A percentile compares a stretch with the other conserved stretches of the same genome.
Evolutionary conservation across 2,329 filamentous ascomycete genomes (phyloP).

Genomic region (Keithomyces neogunnii): DNA sequence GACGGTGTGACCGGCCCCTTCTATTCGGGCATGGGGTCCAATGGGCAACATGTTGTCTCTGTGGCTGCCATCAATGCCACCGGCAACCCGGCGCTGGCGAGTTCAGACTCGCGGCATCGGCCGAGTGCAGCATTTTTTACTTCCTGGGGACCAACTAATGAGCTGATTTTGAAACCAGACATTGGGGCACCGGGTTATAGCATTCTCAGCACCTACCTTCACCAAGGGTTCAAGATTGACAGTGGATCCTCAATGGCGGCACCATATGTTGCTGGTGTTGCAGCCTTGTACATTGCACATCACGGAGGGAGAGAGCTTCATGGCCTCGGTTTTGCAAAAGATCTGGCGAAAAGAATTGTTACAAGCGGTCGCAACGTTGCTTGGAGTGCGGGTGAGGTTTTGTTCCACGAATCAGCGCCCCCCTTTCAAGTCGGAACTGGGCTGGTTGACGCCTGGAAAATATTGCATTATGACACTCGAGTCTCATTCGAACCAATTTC

Average conservation of each 20-base stretch:
- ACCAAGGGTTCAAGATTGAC: conserved; percentile 33
- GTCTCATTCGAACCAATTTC: conserved; percentile 33
- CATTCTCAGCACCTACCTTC: conserved; percentile 40
- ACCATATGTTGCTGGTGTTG: conserved; percentile 44
- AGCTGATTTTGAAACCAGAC: conserved; percentile 42
- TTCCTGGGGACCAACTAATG: conserved; percentile 43
- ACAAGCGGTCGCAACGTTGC: conserved; percentile 24
- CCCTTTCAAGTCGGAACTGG: conserved; percentile 37
- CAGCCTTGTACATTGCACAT: conserved; percentile 34
- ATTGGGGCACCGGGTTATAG: conserved; percentile 39
- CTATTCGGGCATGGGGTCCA: conserved; percentile 26
- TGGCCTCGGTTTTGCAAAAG: conserved; percentile 24
- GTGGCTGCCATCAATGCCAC: conserved; percentile 32
- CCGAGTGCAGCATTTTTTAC: conserved; percentile 36
- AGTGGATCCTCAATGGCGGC: conserved; percentile 50
- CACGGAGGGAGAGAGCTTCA: conserved; percentile 31
- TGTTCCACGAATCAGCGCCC: conserved; percentile 16
- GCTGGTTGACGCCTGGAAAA: conserved; percentile 35
- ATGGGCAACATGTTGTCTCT: conserved; percentile 24
- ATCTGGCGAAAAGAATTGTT: conserved; percentile 24
- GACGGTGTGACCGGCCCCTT: conserved; percentile 40
- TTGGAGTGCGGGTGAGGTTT: conserved; percentile 16
- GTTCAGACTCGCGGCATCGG: conserved; percentile 14
- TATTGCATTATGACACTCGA: conserved; percentile 28
- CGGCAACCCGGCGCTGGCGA: conserved; percentile 28